phyloP scores from a whole-genome alignment of 768 basidiomycete genomes.

The Panus rudis region DNA sequence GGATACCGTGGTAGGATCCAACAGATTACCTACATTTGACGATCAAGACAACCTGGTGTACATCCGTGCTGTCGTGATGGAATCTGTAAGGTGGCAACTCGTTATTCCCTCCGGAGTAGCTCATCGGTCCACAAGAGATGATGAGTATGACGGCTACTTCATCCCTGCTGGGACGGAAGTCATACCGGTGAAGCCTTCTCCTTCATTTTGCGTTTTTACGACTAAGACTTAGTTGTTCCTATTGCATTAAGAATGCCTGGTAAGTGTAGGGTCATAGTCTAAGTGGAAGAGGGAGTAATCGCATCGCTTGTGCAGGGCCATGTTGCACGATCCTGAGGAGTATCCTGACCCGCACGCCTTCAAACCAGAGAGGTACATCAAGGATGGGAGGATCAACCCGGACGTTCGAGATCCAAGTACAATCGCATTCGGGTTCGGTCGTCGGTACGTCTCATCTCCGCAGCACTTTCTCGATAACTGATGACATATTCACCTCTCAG shows the following conservation, averaged over 20 bases:
- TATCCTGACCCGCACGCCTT: slow-evolving; percentile 12
- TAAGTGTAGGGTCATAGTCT: too few species aligned
- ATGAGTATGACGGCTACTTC: slow-evolving; percentile 3
- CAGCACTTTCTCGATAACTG: background rate
- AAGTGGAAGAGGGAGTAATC: too few species aligned
- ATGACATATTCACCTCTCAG: slow-evolving; percentile 1
- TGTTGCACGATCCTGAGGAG: slow-evolving; percentile 10
- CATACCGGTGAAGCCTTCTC: background rate
- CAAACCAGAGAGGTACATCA: slow-evolving; percentile 11
- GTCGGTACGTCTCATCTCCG: slow-evolving; percentile 5
- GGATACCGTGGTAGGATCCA: slow-evolving; percentile 29
- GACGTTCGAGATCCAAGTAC: slow-evolving; percentile 2
- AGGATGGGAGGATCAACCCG: slow-evolving; percentile 5
- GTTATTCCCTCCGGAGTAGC: slow-evolving; percentile 8
- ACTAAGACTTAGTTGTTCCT: background rate
- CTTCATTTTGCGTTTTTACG: background rate
- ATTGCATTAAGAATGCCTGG: background rate
- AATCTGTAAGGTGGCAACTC: slow-evolving; percentile 13
- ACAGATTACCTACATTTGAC: slow-evolving; percentile 21
- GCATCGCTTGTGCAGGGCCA: too few species aligned
- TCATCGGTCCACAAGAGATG: slow-evolving; percentile 3
- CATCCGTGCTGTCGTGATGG: slow-evolving; percentile 28
- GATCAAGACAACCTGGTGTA: slow-evolving; percentile 20
- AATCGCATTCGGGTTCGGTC: slow-evolving; percentile 8
- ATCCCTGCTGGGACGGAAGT: slow-evolving; percentile 5